Evolutionary conservation across 2,329 filamentous ascomycete species (phyloP).

Genomic region (Domatiomyces catenatus): DNA sequence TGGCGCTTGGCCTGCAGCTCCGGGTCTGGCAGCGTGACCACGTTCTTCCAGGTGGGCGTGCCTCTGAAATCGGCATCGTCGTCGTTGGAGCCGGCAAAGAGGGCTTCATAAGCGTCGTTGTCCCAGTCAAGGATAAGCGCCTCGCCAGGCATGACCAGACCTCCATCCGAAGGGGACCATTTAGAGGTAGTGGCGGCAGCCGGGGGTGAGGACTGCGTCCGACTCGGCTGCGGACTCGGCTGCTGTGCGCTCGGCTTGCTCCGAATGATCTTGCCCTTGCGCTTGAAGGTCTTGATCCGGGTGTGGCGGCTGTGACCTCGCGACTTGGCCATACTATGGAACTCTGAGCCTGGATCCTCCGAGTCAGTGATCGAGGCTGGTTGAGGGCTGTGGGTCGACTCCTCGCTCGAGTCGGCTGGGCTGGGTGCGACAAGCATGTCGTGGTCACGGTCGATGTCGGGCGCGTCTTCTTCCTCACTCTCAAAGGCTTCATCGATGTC

Average conservation of each 20-base stretch:
- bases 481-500: slow-evolving; percentile 16
- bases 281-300: slow-evolving; percentile 22
- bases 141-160: slow-evolving; percentile 62
- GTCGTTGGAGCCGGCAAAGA: slow-evolving; percentile 43
- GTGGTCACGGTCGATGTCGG: slow-evolving; percentile 13
- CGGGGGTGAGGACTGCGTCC: slow-evolving; percentile 3
- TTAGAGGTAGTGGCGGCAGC: slow-evolving; percentile 29
- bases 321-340: slow-evolving; percentile 12
- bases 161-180: slow-evolving; percentile 22
- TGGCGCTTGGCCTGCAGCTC: slow-evolving; percentile 50
- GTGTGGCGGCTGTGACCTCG: slow-evolving; percentile 12
- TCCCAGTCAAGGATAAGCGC: slow-evolving; percentile 79
- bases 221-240: slow-evolving; percentile 7
- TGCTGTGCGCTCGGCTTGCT: slow-evolving; percentile 7
- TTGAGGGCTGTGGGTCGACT: slow-evolving; percentile 12
- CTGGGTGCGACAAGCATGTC: slow-evolving; percentile 17
- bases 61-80: slow-evolving; percentile 40
- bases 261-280: slow-evolving; percentile 21
- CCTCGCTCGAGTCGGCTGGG: slow-evolving; percentile 17
- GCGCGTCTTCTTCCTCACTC: slow-evolving; percentile 22
- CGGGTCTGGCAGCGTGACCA: slow-evolving; percentile 41
- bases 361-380: slow-evolving; percentile 18
- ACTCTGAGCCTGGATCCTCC: slow-evolving; percentile 16
- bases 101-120: slow-evolving; percentile 48
- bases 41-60: slow-evolving; percentile 38